Evolutionary conservation across 2,329 filamentous ascomycete genomes (phyloP), one percentile per base, ranked within the genome.

Genomic region (Talaromyces pinophilus): DNA sequence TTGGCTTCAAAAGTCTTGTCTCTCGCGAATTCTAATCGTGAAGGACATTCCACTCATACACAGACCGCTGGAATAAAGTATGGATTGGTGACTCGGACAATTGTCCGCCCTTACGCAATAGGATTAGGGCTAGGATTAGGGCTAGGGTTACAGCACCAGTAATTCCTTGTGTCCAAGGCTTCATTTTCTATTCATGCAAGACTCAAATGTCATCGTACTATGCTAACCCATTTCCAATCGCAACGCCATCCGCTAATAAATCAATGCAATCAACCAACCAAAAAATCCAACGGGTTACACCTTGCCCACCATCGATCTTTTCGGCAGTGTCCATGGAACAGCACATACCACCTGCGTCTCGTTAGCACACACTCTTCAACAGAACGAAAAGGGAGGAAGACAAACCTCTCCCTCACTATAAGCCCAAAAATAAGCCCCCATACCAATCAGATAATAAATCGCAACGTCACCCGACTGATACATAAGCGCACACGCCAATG

Each of bases 331-430:
- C 89, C 89, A 92, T 17, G 89, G 89, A 72, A 87, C 86, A 55
- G 86, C 82, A 76, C 89, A 91, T 64, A 91, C 86, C 66, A 89
- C 85, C 88, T 90, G 65, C 17, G 15, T 5, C 5, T 22, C n/a
- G 5, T 57, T 57, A 57, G 30, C 19, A 57, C 7, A 35, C 2
- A 10, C 1, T 40, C 11, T 25, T 25, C n/a, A 3, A 7, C 8
- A 63, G 59, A 72, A 66, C 48, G 2, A 60, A 60, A 33, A 28
- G 1, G 15, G 4, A 25, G 25, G 2, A 62, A 1, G 71, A 83
- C 90, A 76, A 80, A 97, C 93, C 89, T 99, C 95, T 80, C 95
- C 95, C 80, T 99, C 94, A 74, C 90, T 95, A 74, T 96, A 98
- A 1, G 92, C 95, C 93, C 93, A 97, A 74, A 98, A 97, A 79